Percentiles rank a stretch among this genome's conserved stretches.
phyloP scores from a whole-genome alignment of 345 rosid genomes.

The Citrus australasica region DNA sequence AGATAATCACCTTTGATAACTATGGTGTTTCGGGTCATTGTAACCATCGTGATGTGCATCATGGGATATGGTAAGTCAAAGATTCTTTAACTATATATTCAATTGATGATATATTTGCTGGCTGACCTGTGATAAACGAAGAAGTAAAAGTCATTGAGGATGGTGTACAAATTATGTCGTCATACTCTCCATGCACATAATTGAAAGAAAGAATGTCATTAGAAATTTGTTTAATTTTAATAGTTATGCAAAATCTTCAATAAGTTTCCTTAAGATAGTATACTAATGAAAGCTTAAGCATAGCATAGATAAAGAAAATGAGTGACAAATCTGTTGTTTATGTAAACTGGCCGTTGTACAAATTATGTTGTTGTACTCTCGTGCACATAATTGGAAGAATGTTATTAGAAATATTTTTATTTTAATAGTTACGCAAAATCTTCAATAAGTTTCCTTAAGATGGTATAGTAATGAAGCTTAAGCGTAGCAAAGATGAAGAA shows the following conservation, averaged over 20 bases:
- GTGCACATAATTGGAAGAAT: background rate
- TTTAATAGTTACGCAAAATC: background rate
- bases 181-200: background rate
- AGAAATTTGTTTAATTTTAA: background rate
- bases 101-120: background rate
- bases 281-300: background rate
- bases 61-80: constrained; percentile 57
- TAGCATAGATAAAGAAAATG: background rate
- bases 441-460: background rate
- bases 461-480: background rate
- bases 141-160: background rate
- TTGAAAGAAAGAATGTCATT: background rate
- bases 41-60: constrained; percentile 69
- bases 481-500: background rate
- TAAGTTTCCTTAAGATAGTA: background rate
- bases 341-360: background rate
- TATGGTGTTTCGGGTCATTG: constrained; percentile 86
- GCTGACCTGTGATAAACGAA: background rate
- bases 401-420: background rate
- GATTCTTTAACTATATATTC: background rate
- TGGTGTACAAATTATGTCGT: background rate
- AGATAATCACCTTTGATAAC: constrained; percentile 76
- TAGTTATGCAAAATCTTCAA: background rate
- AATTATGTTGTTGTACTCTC: background rate
- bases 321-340: background rate